Percentiles rank a stretch among this genome's conserved stretches.
Evolutionary conservation across 2,329 filamentous ascomycete genomes (phyloP).

Genomic region (Acrodontium crateriforme): DNA sequence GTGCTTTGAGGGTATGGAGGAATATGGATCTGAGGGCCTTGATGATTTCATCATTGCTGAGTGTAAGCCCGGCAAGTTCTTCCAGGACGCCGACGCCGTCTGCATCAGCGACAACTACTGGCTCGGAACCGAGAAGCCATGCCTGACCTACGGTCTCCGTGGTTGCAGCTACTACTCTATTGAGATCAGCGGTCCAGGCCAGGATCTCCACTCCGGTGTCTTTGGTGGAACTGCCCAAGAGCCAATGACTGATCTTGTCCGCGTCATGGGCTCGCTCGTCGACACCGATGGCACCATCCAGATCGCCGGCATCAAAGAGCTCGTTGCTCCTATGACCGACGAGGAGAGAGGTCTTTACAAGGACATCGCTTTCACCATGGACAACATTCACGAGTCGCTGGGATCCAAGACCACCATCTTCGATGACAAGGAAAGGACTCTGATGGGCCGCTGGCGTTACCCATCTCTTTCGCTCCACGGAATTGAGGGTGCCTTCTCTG

Average conservation of each 20-base stretch:
- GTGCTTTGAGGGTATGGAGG: constrained; percentile 99
- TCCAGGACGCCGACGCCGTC: constrained; percentile 87
- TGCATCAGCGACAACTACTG: constrained; percentile 99
- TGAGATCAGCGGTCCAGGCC: constrained; percentile 77
- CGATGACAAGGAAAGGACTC: constrained; percentile 74
- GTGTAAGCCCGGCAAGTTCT: constrained; percentile 64
- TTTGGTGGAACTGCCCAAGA: constrained; percentile 95
- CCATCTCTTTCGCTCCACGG: constrained; percentile 91
- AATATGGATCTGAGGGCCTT: constrained; percentile 91
- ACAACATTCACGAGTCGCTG: constrained; percentile 81
- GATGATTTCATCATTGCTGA: constrained; percentile 89
- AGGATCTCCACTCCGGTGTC: constrained; percentile 91
- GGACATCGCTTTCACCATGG: constrained; percentile 88
- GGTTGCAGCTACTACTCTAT: constrained; percentile 97
- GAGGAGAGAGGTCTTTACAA: constrained; percentile 84
- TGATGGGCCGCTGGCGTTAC: constrained; percentile 94
- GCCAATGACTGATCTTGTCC: constrained; percentile 91
- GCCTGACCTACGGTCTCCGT: constrained; percentile 89
- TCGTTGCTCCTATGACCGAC: constrained; percentile 75
- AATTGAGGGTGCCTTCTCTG: constrained; percentile 86
- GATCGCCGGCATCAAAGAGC: constrained; percentile 85
- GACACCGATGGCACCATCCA: constrained; percentile 84
- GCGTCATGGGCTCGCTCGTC: constrained; percentile 69
- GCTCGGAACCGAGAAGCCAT: constrained; percentile 97
- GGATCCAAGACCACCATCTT: constrained; percentile 80